Conservation (phyloP, 176 grass and related monocot genomes). For the Poa annua region DNA sequence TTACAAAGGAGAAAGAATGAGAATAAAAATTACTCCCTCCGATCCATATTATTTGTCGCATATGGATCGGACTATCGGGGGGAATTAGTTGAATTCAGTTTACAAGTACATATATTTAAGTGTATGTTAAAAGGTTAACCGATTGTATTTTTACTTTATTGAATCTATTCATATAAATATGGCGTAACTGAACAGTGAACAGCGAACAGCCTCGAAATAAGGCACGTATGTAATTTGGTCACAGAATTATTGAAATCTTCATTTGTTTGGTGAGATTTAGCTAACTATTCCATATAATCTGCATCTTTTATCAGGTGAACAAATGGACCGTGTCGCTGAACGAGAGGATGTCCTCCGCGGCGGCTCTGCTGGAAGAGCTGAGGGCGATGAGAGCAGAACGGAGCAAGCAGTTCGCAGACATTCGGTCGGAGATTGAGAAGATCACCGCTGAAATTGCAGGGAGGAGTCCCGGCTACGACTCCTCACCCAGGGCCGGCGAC, state of each 20-base stretch:
- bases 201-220: too few species aligned
- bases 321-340: constrained; percentile 58
- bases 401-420: constrained; percentile 51
- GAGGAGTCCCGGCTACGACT: constrained; percentile 27
- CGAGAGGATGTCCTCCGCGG: constrained; percentile 46
- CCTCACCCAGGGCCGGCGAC: constrained; percentile 29
- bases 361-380: constrained; percentile 57
- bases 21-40: too few species aligned
- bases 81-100: too few species aligned
- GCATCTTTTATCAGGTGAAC: constrained; percentile 43
- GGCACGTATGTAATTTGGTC: not conserved
- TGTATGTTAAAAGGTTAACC: too few species aligned
- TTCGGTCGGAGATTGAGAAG: constrained; percentile 59
- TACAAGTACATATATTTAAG: too few species aligned
- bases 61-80: too few species aligned
- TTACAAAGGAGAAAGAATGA: not conserved
- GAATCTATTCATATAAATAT: too few species aligned
- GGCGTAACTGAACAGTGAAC: too few species aligned
- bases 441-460: constrained; percentile 50
- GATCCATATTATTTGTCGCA: too few species aligned
- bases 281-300: not conserved
- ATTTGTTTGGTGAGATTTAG: not conserved
- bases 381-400: constrained; percentile 51
- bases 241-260: not conserved
- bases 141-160: too few species aligned